These are phyloP conservation scores for Gossypium ekmanianum DNA, from an alignment of 345 rosid genomes.

Conservation along the genomic window DNA sequence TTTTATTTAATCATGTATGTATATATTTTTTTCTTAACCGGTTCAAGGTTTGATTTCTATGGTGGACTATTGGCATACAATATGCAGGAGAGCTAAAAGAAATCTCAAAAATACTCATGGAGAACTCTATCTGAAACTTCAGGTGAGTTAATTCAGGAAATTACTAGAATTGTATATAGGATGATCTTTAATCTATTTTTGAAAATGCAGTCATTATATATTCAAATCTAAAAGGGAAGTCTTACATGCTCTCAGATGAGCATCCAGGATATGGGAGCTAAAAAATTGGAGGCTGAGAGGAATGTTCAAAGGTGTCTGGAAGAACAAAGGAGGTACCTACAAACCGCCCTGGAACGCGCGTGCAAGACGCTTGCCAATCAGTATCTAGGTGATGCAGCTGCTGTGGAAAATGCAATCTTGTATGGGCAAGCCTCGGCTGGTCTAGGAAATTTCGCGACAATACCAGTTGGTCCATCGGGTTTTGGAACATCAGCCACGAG, in stretches of 20 bases:
- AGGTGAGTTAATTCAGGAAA: constrained; percentile 15
- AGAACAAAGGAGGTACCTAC: constrained; percentile 10
- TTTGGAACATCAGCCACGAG: not conserved
- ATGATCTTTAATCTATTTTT: too few species aligned
- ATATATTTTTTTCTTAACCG: too few species aligned
- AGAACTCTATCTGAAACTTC: not conserved
- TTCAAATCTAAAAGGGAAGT: not conserved
- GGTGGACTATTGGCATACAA: not conserved
- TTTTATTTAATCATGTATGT: too few species aligned
- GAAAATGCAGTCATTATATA: not conserved
- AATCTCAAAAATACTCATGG: not conserved
- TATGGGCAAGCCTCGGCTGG: not conserved
- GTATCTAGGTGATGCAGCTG: not conserved
- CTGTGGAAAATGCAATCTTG: not conserved
- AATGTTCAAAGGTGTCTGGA: constrained; percentile 8
- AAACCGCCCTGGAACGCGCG: not conserved
- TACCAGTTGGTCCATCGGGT: not conserved
- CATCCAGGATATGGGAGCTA: not conserved
- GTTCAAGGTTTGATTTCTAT: too few species aligned
- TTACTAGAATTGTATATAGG: not conserved
- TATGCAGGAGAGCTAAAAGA: not conserved
- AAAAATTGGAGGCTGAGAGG: constrained; percentile 11
- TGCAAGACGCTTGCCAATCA: not conserved
- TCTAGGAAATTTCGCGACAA: not conserved
- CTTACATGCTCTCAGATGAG: not conserved